These are phyloP conservation scores for Solanum arcanum DNA, from an alignment of 257 asterid species.

Conservation along the genomic window DNA sequence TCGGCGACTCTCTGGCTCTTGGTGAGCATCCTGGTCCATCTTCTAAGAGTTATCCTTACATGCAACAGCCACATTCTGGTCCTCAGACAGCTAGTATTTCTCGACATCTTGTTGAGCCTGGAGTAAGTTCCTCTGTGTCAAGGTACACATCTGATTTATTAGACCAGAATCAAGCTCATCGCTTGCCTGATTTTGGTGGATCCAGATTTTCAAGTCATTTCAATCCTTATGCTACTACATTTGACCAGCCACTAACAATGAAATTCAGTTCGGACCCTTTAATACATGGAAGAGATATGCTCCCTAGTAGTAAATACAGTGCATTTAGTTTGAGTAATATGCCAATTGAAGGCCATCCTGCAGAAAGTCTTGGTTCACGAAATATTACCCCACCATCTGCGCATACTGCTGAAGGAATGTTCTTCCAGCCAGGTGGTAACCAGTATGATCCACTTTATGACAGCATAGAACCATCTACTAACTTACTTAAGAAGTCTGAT, in stretches of 20 bases:
- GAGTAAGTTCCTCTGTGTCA: slow-evolving; percentile 28
- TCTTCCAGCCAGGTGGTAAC: slow-evolving; percentile 31
- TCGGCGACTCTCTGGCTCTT: slow-evolving; percentile 28
- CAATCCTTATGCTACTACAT: slow-evolving; percentile 62
- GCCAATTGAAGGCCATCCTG: slow-evolving; percentile 19
- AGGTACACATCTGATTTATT: slow-evolving; percentile 28
- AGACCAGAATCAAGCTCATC: slow-evolving; percentile 34
- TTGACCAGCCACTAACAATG: slow-evolving; percentile 51
- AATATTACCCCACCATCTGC: slow-evolving; percentile 28
- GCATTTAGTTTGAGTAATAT: slow-evolving; percentile 29
- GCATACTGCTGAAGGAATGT: slow-evolving; percentile 17
- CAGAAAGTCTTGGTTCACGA: slow-evolving; percentile 21
- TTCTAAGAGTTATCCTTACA: slow-evolving; percentile 21
- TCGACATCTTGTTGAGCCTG: slow-evolving; percentile 24
- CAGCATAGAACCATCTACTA: slow-evolving; percentile 69
- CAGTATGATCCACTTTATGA: slow-evolving; percentile 88
- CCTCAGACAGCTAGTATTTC: slow-evolving; percentile 21
- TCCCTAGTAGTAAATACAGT: slow-evolving; percentile 19
- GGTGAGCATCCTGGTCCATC: slow-evolving; percentile 14
- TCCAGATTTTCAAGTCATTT: slow-evolving; percentile 44
- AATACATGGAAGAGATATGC: slow-evolving; percentile 26
- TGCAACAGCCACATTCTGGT: slow-evolving; percentile 26
- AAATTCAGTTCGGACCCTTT: slow-evolving; percentile 33
- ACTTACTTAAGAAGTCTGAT: slow-evolving; percentile 29
- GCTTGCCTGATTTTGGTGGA: slow-evolving; percentile 20